A percentile compares a stretch with the other conserved stretches of the same genome.
Conservation (phyloP, 148 eudicot species). For the Bassia scoparia region DNA sequence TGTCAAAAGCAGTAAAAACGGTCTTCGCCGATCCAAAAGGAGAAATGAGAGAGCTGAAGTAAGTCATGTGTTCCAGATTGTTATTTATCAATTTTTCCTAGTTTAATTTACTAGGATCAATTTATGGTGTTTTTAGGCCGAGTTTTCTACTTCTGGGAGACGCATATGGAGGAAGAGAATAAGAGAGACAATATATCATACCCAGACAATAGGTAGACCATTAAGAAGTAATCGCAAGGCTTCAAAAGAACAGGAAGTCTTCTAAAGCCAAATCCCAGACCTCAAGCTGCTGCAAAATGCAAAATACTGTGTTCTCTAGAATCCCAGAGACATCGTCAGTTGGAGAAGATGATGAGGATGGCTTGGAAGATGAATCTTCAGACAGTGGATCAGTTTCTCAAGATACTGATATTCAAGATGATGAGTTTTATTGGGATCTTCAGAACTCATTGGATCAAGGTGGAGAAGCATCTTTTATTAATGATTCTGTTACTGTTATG, state of each 20-base stretch:
- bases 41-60: slow-evolving; percentile 56
- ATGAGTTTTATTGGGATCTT: slow-evolving; percentile 27
- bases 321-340: slow-evolving; percentile 46
- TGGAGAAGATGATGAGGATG: slow-evolving; percentile 49
- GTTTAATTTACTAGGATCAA: slow-evolving; percentile 18
- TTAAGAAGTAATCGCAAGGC: slow-evolving; percentile 32
- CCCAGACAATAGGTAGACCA: slow-evolving; percentile 42
- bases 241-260: slow-evolving; percentile 51
- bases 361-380: slow-evolving; percentile 48
- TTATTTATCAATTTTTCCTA: neutral
- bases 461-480: slow-evolving; percentile 25
- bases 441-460: slow-evolving; percentile 26
- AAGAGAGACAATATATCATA: slow-evolving; percentile 51
- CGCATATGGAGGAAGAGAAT: slow-evolving; percentile 56
- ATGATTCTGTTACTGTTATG: slow-evolving; percentile 28
- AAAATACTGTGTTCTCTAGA: slow-evolving; percentile 35
- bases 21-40: slow-evolving; percentile 70
- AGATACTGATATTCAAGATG: slow-evolving; percentile 34
- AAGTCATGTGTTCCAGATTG: slow-evolving; percentile 24
- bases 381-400: slow-evolving; percentile 45
- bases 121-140: slow-evolving; percentile 41
- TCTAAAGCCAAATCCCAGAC: slow-evolving; percentile 47
- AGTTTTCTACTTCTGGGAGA: slow-evolving; percentile 57
- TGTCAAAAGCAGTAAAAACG: slow-evolving; percentile 39
- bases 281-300: slow-evolving; percentile 81